Conservation (phyloP, 306 rosid genomes). For the Cicer arietinum region DNA sequence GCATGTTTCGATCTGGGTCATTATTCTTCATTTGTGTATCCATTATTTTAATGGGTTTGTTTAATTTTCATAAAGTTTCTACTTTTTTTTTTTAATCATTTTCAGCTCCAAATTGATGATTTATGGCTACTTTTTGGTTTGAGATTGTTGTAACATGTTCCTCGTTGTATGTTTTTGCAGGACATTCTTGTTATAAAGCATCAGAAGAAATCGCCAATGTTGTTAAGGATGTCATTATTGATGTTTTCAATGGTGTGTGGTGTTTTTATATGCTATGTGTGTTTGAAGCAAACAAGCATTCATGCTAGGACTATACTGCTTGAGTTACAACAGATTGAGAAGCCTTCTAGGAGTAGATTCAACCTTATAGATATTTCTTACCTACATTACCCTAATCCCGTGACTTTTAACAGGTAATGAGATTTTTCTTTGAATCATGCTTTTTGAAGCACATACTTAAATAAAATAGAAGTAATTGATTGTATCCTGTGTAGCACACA, state of each 20-base stretch:
- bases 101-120: slow-evolving; percentile 8
- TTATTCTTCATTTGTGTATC: slow-evolving; percentile 2
- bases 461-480: too few relatives aligned
- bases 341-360: slow-evolving; percentile 44
- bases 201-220: slow-evolving; percentile 73
- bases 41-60: not conserved
- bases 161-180: slow-evolving; percentile 50
- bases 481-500: too few relatives aligned
- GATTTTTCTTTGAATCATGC: slow-evolving; percentile 8
- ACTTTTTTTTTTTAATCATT: not conserved
- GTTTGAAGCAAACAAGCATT: slow-evolving; percentile 72
- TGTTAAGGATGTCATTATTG: slow-evolving; percentile 69
- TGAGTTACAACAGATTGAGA: slow-evolving; percentile 57
- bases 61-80: slow-evolving; percentile 27
- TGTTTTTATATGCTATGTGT: slow-evolving; percentile 69
- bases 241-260: slow-evolving; percentile 78
- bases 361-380: slow-evolving; percentile 46
- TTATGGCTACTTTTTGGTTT: not conserved
- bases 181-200: slow-evolving; percentile 68
- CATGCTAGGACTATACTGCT: slow-evolving; percentile 57
- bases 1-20: slow-evolving; percentile 55
- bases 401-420: slow-evolving; percentile 76
- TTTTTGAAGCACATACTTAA: not conserved
- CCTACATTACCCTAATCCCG: slow-evolving; percentile 74
- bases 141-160: not conserved